Evolutionary conservation across 2,329 filamentous ascomycete species (phyloP).

Genomic region (Microsporum canis): DNA sequence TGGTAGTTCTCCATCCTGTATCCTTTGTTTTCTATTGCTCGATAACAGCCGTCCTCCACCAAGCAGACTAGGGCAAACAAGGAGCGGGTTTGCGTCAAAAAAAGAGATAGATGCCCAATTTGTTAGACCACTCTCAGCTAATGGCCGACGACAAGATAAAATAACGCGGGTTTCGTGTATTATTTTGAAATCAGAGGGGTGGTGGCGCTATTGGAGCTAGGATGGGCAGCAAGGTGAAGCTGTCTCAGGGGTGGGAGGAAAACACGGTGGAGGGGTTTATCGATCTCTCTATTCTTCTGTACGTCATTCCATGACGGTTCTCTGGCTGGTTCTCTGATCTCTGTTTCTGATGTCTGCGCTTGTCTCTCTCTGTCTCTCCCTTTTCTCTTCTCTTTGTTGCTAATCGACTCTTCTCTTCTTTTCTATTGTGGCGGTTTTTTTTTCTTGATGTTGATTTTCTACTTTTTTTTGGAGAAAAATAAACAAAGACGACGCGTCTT

Average conservation of each 20-base stretch:
- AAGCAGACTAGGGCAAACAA: background rate
- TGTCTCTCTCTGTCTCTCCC: background rate
- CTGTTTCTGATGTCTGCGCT: background rate
- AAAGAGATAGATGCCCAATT: background rate
- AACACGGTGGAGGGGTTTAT: background rate
- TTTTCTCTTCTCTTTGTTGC: background rate
- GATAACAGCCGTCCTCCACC: background rate
- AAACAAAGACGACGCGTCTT: background rate
- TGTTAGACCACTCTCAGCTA: background rate
- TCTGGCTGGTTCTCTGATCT: background rate
- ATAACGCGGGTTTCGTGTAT: background rate
- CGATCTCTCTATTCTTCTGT: background rate
- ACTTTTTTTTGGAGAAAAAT: background rate
- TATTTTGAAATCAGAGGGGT: background rate
- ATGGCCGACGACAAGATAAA: background rate
- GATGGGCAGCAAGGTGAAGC: background rate
- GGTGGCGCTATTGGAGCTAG: background rate
- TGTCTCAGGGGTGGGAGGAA: background rate
- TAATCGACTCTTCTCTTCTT: background rate
- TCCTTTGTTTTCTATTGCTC: background rate
- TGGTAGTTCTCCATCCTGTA: conserved; percentile 81
- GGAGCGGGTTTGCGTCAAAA: background rate
- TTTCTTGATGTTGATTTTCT: background rate
- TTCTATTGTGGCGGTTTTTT: background rate
- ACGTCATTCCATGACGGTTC: background rate